Conservation (phyloP, 1,139 yeast species). For the Wickerhamomyces sp. region DNA sequence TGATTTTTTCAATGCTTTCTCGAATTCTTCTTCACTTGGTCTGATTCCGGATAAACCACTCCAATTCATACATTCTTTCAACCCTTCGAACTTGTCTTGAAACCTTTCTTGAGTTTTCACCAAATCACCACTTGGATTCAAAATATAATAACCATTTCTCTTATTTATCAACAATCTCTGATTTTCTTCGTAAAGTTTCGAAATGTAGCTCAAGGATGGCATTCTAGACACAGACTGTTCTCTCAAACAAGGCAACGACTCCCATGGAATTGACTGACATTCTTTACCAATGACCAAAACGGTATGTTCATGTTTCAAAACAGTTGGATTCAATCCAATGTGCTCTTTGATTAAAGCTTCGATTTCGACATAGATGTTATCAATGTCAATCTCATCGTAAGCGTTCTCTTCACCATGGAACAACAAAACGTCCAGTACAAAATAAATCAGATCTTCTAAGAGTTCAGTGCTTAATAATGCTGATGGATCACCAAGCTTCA, state of each 20-base stretch:
- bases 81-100: slow-evolving; percentile 35
- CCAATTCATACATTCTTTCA: slow-evolving; percentile 37
- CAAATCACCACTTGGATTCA: slow-evolving; percentile 83
- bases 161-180: slow-evolving; percentile 20
- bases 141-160: slow-evolving; percentile 45
- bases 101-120: slow-evolving; percentile 62
- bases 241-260: slow-evolving; percentile 56
- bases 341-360: slow-evolving; percentile 39
- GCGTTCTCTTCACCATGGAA: slow-evolving; percentile 63
- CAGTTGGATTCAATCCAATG: slow-evolving; percentile 16
- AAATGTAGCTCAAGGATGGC: slow-evolving; percentile 57
- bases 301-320: slow-evolving; percentile 38
- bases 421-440: slow-evolving; percentile 52
- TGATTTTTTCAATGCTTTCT: slow-evolving; percentile 33
- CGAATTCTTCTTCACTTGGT: slow-evolving; percentile 53
- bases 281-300: slow-evolving; percentile 63
- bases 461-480: slow-evolving; percentile 32
- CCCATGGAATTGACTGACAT: slow-evolving; percentile 83
- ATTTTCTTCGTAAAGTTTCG: slow-evolving; percentile 33
- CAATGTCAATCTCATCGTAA: slow-evolving; percentile 60
- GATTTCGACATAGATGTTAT: slow-evolving; percentile 44
- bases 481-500: slow-evolving; percentile 38
- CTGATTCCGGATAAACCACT: slow-evolving; percentile 44
- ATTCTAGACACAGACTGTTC: slow-evolving; percentile 62
- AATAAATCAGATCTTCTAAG: slow-evolving; percentile 61